phyloP scores from a whole-genome alignment of 768 basidiomycete species.

The Collybia nuda region DNA sequence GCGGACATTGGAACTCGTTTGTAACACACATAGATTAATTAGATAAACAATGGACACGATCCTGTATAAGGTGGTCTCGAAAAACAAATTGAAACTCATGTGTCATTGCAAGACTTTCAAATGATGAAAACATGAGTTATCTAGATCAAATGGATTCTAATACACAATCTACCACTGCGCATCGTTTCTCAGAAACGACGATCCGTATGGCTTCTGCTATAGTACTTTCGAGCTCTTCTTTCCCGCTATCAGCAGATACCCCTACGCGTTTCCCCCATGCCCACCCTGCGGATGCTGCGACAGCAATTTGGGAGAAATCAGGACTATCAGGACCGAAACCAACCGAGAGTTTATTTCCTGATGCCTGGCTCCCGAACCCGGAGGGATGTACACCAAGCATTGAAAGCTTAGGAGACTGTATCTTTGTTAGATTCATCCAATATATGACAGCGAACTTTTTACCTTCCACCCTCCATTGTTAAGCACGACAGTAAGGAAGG shows the following conservation, averaged over 20 bases:
- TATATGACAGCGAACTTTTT: conserved; percentile 9
- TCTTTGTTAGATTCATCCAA: neutral
- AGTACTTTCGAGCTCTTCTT: conserved; percentile 28
- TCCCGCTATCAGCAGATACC: conserved; percentile 19
- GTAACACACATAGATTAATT: too few species aligned
- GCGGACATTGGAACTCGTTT: too few species aligned
- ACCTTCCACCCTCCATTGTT: conserved; percentile 76
- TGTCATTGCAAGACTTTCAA: too few species aligned
- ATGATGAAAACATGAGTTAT: neutral
- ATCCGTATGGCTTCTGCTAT: conserved; percentile 51
- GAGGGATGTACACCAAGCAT: conserved; percentile 65
- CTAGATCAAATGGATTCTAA: conserved; percentile 32
- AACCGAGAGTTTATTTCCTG: conserved; percentile 52
- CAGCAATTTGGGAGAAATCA: conserved; percentile 62
- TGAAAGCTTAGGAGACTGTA: conserved; percentile 57
- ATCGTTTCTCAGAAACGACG: conserved; percentile 57
- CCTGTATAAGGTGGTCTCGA: too few species aligned
- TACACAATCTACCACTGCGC: conserved; percentile 66
- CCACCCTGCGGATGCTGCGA: conserved; percentile 71
- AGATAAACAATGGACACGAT: too few species aligned
- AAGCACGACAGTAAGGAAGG: conserved; percentile 67
- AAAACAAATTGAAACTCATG: too few species aligned
- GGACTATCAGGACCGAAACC: conserved; percentile 66
- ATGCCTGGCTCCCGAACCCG: conserved; percentile 47
- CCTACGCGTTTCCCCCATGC: conserved; percentile 49